Conservation (phyloP, 495 filamentous ascomycete species). For the Neurospora sp. region DNA sequence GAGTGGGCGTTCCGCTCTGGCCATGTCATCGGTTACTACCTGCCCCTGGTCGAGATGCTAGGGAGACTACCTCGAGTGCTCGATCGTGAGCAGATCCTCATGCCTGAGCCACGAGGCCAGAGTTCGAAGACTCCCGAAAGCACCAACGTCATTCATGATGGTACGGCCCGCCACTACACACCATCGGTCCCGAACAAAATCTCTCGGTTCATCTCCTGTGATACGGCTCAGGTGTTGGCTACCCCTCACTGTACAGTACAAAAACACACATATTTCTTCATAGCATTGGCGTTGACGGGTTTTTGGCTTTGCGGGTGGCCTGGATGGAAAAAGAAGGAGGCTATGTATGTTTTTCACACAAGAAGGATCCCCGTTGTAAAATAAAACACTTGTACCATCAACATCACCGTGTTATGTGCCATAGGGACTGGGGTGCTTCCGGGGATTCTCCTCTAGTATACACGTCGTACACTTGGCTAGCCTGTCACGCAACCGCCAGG, state of each 20-base stretch:
- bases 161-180: neutral
- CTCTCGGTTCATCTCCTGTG: neutral
- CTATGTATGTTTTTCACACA: neutral
- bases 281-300: conserved; percentile 19
- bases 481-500: neutral
- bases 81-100: neutral
- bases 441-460: conserved; percentile 5
- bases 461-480: neutral
- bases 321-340: neutral
- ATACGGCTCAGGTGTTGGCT: neutral
- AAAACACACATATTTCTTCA: conserved; percentile 8
- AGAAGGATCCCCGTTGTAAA: neutral
- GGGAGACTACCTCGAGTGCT: no score
- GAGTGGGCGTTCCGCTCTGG: no score
- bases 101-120: neutral
- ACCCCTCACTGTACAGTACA: conserved; percentile 6
- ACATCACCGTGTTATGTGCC: neutral
- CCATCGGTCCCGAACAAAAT: neutral
- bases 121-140: neutral
- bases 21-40: no score
- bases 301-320: conserved; percentile 4
- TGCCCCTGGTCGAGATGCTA: no score
- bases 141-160: neutral
- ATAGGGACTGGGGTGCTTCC: neutral
- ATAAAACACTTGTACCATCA: neutral